Evolutionary conservation across 108 stramenopile species (phyloP).

Genomic region (Parmales sp.): DNA sequence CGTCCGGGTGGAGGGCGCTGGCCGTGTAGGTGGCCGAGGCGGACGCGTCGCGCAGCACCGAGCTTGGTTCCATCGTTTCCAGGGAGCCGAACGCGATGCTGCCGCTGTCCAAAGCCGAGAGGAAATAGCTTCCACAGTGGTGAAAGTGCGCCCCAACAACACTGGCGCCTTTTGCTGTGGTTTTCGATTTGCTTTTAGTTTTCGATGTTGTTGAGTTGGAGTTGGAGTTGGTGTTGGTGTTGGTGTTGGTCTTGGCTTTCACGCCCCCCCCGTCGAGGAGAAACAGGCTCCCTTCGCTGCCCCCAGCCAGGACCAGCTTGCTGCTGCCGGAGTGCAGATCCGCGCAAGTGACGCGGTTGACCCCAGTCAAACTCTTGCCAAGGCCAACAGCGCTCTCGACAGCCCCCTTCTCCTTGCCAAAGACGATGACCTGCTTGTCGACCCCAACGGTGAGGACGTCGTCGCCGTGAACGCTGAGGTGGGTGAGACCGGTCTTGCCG

Average conservation of each 20-base stretch:
- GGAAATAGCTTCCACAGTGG: slow-evolving; percentile 38
- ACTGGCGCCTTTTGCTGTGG: slow-evolving; percentile 18
- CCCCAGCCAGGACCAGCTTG: neutral
- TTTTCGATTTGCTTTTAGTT: neutral
- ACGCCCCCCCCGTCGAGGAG: neutral
- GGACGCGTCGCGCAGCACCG: neutral
- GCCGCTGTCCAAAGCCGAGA: slow-evolving; percentile 18
- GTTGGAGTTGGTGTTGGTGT: too few species aligned
- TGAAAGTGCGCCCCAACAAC: slow-evolving; percentile 26
- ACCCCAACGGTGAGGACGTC: slow-evolving; percentile 51
- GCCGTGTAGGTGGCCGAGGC: slow-evolving; percentile 31
- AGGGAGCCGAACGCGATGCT: neutral
- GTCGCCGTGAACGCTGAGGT: slow-evolving; percentile 8
- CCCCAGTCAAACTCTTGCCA: slow-evolving; percentile 16
- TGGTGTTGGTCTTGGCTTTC: neutral
- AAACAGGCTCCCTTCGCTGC: neutral
- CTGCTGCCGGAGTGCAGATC: neutral
- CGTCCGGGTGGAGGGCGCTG: slow-evolving; percentile 80
- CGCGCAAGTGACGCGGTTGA: neutral
- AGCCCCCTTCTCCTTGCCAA: slow-evolving; percentile 38
- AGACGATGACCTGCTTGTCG: slow-evolving; percentile 59
- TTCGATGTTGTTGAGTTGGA: neutral
- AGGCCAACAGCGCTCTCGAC: slow-evolving; percentile 26
- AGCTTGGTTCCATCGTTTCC: neutral
- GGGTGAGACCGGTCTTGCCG: slow-evolving; percentile 37